These are phyloP conservation scores for Apodospora peruviana DNA, from an alignment of 495 filamentous ascomycete genomes.

Conservation along the genomic window DNA sequence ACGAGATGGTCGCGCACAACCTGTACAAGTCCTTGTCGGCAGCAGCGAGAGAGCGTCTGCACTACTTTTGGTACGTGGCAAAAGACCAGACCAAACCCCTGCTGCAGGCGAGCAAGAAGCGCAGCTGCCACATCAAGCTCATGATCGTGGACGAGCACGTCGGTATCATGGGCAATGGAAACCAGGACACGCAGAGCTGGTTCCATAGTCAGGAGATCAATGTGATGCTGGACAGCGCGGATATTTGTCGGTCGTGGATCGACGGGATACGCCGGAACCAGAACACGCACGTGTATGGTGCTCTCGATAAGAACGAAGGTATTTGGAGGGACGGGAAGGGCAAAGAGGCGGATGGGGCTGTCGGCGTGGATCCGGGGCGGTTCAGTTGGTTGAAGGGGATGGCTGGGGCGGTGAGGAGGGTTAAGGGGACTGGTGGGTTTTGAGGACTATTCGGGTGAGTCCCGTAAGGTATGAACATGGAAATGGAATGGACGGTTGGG, in stretches of 20 bases:
- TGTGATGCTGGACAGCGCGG: slow-evolving; percentile 58
- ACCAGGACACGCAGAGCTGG: slow-evolving; percentile 78
- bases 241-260: slow-evolving; percentile 58
- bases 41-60: slow-evolving; percentile 42
- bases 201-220: slow-evolving; percentile 75
- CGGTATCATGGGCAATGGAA: slow-evolving; percentile 68
- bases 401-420: slow-evolving; percentile 56
- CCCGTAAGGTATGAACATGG: too few relatives aligned
- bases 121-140: slow-evolving; percentile 71
- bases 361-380: slow-evolving; percentile 52
- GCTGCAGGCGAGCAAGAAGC: slow-evolving; percentile 52
- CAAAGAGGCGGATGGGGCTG: slow-evolving; percentile 50
- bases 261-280: slow-evolving; percentile 60
- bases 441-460: too few relatives aligned
- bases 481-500: too few relatives aligned
- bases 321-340: slow-evolving; percentile 55
- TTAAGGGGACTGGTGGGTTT: slow-evolving; percentile 58
- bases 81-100: slow-evolving; percentile 67
- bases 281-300: slow-evolving; percentile 62
- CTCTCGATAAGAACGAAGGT: slow-evolving; percentile 50
- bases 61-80: slow-evolving; percentile 62
- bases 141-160: slow-evolving; percentile 65
- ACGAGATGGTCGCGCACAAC: slow-evolving; percentile 59
- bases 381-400: slow-evolving; percentile 60
- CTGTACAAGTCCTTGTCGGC: slow-evolving; percentile 48